phyloP scores from a whole-genome alignment of 805 yeast genomes.

The Yarrowia bubula region DNA sequence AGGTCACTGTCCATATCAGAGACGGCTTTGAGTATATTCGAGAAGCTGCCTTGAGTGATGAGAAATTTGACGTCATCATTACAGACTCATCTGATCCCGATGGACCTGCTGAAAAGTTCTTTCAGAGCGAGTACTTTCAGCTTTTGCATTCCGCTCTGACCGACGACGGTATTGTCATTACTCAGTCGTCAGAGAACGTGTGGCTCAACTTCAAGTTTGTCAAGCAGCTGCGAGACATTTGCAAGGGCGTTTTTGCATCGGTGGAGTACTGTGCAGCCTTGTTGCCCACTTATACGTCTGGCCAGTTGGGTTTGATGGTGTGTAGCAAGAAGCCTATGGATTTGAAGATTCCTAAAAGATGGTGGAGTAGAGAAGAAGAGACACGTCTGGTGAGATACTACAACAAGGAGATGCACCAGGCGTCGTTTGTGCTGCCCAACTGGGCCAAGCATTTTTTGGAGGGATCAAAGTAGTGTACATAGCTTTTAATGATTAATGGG shows the following conservation, averaged over 20 bases:
- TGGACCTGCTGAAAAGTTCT: conserved; percentile 90
- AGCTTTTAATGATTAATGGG: neutral
- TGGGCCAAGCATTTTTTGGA: conserved; percentile 66
- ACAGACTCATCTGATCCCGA: conserved; percentile 95
- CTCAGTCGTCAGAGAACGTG: conserved; percentile 82
- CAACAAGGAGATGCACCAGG: conserved; percentile 77
- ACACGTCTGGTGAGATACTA: conserved; percentile 71
- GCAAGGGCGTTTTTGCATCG: conserved; percentile 81
- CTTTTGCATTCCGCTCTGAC: conserved; percentile 62
- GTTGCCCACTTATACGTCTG: conserved; percentile 96
- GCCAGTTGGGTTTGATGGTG: conserved; percentile 97
- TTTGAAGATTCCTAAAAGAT: conserved; percentile 68
- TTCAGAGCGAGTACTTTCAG: conserved; percentile 72
- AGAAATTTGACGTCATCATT: conserved; percentile 75
- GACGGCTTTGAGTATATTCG: conserved; percentile 83
- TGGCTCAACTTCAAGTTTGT: conserved; percentile 89
- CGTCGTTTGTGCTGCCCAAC: conserved; percentile 87
- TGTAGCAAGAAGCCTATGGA: conserved; percentile 70
- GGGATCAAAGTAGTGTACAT: neutral
- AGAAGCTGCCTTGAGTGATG: conserved; percentile 36
- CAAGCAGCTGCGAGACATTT: conserved; percentile 75
- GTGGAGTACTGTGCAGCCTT: conserved; percentile 89
- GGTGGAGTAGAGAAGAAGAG: conserved; percentile 61
- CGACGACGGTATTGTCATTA: conserved; percentile 65
- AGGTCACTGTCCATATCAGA: conserved; percentile 62